Conservation (phyloP, 2,329 filamentous ascomycete genomes). For the Colletotrichum eremochloae region DNA sequence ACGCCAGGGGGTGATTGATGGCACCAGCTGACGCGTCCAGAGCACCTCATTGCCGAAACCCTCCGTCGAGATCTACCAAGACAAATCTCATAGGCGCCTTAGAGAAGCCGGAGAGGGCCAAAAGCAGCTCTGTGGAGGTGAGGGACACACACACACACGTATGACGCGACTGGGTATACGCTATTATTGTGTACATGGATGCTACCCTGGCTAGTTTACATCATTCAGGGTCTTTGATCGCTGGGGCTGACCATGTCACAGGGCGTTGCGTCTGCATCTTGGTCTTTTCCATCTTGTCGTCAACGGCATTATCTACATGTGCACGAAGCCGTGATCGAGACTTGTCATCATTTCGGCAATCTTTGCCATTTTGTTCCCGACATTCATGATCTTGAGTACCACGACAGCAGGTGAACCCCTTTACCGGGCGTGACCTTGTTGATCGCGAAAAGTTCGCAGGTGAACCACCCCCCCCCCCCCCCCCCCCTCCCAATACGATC, state of each 20-base stretch:
- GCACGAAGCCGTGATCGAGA: too few species aligned
- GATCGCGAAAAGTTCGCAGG: background rate
- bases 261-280: background rate
- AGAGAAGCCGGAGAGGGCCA: background rate
- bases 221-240: background rate
- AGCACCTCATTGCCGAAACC: background rate
- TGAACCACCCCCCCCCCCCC: background rate
- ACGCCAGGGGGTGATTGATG: background rate
- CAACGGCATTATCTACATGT: background rate
- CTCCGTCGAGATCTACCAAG: background rate
- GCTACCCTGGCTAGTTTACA: background rate
- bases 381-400: background rate
- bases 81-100: background rate
- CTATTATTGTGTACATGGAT: too few species aligned
- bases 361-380: background rate
- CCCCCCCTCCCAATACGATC: background rate
- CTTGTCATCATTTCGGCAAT: background rate
- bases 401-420: background rate
- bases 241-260: background rate
- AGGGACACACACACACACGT: background rate
- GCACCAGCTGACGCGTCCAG: constrained; percentile 26
- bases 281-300: background rate
- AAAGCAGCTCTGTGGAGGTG: background rate
- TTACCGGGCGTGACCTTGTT: background rate
- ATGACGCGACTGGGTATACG: background rate